These are phyloP conservation scores for Dioscorea alata DNA, from an alignment of 106 monocot genomes.

Conservation along the genomic window DNA sequence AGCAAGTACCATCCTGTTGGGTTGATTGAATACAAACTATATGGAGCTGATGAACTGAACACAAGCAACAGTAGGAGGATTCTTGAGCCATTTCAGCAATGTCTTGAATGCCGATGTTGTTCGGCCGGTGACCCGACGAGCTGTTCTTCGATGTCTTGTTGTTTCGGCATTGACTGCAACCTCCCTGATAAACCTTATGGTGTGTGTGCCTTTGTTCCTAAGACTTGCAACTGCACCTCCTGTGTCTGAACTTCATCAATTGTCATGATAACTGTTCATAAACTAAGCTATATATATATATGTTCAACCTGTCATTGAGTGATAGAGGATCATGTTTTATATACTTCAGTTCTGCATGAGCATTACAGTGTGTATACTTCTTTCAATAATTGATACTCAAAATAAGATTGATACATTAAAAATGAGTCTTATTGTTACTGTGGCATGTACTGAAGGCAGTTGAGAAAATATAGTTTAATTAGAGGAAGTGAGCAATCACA, in stretches of 20 bases:
- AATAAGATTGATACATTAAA: too few species aligned
- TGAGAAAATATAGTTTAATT: too few species aligned
- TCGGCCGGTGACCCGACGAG: constrained; percentile 30
- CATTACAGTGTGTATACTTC: too few species aligned
- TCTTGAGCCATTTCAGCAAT: constrained; percentile 58
- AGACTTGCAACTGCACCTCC: constrained; percentile 51
- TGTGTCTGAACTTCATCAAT: constrained; percentile 17
- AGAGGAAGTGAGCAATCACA: too few species aligned
- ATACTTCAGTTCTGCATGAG: too few species aligned
- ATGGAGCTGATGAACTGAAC: background rate
- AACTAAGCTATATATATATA: background rate
- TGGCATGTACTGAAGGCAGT: too few species aligned
- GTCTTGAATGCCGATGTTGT: constrained; percentile 60
- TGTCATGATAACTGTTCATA: background rate
- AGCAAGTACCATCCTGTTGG: background rate
- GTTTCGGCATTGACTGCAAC: constrained; percentile 72
- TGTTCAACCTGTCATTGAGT: too few species aligned
- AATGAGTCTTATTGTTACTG: too few species aligned
- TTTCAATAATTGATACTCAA: too few species aligned
- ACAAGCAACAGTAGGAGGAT: background rate
- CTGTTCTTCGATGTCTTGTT: constrained; percentile 60
- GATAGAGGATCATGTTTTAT: too few species aligned
- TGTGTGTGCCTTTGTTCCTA: constrained; percentile 65
- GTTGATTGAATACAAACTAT: constrained; percentile 4
- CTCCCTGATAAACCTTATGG: constrained; percentile 79